Percentiles rank a stretch among this genome's conserved stretches.
phyloP scores from a whole-genome alignment of 2,329 filamentous ascomycete species.

The Fusarium metavorans region DNA sequence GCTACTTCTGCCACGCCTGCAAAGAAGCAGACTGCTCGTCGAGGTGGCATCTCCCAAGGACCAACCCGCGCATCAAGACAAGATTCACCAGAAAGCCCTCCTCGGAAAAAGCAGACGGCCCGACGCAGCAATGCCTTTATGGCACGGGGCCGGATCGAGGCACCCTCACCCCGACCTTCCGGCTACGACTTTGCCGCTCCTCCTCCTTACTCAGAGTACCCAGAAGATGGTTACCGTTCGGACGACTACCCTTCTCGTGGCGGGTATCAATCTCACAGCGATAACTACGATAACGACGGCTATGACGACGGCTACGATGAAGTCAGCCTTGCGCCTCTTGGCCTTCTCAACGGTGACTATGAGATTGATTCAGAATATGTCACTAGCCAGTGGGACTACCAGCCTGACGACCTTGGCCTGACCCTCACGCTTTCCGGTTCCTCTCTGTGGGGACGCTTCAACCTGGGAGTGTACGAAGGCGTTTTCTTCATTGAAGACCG shows the following conservation, averaged over 20 bases:
- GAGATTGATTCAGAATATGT: conserved; percentile 48
- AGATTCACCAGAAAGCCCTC: background rate
- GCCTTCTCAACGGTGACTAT: conserved; percentile 61
- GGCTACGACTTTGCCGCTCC: conserved; percentile 15
- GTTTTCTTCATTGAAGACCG: conserved; percentile 56
- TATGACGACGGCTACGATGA: background rate
- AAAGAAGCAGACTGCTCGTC: conserved; percentile 9
- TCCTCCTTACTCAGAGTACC: conserved; percentile 33
- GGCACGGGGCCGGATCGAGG: conserved; percentile 39
- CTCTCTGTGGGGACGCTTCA: conserved; percentile 60
- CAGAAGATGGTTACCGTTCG: conserved; percentile 8
- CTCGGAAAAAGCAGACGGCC: conserved; percentile 39
- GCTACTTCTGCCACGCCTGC: background rate
- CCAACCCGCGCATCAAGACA: conserved; percentile 2
- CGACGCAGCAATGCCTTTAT: conserved; percentile 42
- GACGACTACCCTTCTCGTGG: background rate
- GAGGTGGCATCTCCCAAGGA: conserved; percentile 25
- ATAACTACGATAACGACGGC: background rate
- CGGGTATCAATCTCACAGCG: background rate
- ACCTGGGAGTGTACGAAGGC: conserved; percentile 55
- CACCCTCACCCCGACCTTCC: background rate
- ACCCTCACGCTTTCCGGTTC: conserved; percentile 54
- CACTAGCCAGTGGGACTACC: conserved; percentile 40
- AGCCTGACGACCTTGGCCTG: conserved; percentile 46
- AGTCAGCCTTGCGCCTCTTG: conserved; percentile 43